Base-by-base conservation (phyloP, 2,329 filamentous ascomycete genomes). In the Rutstroemia sp. region DNA sequence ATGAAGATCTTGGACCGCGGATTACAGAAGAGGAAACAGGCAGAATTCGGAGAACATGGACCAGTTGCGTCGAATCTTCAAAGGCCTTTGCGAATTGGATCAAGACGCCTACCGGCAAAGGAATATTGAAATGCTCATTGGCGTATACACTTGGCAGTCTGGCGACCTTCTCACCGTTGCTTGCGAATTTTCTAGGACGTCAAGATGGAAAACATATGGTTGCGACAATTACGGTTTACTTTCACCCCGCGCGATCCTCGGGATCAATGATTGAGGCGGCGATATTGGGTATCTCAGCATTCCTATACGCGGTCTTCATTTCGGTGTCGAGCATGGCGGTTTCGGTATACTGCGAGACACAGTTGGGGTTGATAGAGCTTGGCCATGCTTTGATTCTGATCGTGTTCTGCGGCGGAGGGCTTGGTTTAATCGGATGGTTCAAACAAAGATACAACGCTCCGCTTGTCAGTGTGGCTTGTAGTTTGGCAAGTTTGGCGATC, bases 201-300 rank as follows among this genome's bases (percentile, higher is more conserved):
- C 87, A 91, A 67, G 92, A 96, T 72, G 90, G 90, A 51, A 96
- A 96, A 69, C 92, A 96, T 72, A 86, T 96, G 67, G 90, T 96
- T 51, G 91, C 91, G 34, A 96, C 92, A 2, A 83, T 96, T 57
- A 95, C 90, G 0, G 92, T 96, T 10, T 97, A 96, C 68, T 97
- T 96, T 67, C 91, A 96, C 70, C 91, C 92, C 4, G 89, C 90
- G 5, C 80, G 92, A 57, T 89, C 89, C 17, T 82, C 86, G 25
- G 92, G 92, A 0, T 94, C 88, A 62, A 96, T 96, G 90, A 80
- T 89, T 57, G 89, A 96, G 71, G 92, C 91, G 3, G 81, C 87
- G 10, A 73, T 92, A 37, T 83, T 94, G 57, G 89, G 89, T 5
- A 73, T 88, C 39, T 76, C 87, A 37, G 92, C 91, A 1, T 89